Percentiles rank a stretch among this genome's conserved stretches.
Conservation (phyloP, 768 basidiomycete species). For the Amanita polypyramis region DNA sequence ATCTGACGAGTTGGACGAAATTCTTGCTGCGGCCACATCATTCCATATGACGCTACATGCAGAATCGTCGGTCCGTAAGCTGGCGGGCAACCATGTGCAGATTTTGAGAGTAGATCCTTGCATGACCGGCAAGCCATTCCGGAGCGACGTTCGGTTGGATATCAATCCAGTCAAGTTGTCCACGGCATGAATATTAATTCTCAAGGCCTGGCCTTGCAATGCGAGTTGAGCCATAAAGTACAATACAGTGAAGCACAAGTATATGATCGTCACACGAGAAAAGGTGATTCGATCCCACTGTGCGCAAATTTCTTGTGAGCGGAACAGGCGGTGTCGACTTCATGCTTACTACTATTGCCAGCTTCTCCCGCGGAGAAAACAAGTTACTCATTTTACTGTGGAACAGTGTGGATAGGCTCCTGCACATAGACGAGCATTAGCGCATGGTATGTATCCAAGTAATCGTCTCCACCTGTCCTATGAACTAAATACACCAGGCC, state of each 20-base stretch:
- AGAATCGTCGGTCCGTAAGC: slow-evolving; percentile 24
- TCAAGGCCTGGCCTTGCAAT: slow-evolving; percentile 58
- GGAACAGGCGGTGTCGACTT: neutral
- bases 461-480: neutral
- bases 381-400: slow-evolving; percentile 20
- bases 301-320: neutral
- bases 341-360: slow-evolving; percentile 36
- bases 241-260: slow-evolving; percentile 54
- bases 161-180: slow-evolving; percentile 41
- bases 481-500: neutral
- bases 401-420: no score
- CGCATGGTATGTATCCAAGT: slow-evolving; percentile 11
- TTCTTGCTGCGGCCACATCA: slow-evolving; percentile 14
- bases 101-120: slow-evolving; percentile 37
- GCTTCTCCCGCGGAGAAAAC: slow-evolving; percentile 17
- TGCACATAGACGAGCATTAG: neutral
- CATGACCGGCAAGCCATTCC: slow-evolving; percentile 43
- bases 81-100: slow-evolving; percentile 43
- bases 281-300: slow-evolving; percentile 67
- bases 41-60: slow-evolving; percentile 50
- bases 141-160: slow-evolving; percentile 34
- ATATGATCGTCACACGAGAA: slow-evolving; percentile 53
- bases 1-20: no score
- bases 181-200: slow-evolving; percentile 51
- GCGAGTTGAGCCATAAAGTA: slow-evolving; percentile 61